Evolutionary conservation across 345 rosid genomes (phyloP), one percentile per base, ranked within the genome.

Genomic region (Carallia brachiata): DNA sequence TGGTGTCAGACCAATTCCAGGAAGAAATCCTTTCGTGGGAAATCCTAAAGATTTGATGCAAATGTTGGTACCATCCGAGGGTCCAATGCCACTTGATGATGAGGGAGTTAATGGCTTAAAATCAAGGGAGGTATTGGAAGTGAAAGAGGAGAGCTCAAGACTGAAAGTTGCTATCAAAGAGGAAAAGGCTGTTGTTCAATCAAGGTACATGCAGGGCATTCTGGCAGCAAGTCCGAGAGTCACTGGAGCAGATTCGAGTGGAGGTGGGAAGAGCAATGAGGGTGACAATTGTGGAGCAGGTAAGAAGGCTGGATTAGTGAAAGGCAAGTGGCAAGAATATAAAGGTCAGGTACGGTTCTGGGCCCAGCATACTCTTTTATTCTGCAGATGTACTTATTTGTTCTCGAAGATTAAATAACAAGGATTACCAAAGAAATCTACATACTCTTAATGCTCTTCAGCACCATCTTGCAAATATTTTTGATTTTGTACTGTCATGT

Each of bases 41-140:
- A 83, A 84, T 48, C 98, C 97, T 0, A 94, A 88, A 80, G 96
- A 94, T 55, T 83, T 94, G 88, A 91, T 94, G 98, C 88, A 94
- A 52, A 94, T 91, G 87, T 50, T 85, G 62, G 90, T 79, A 65
- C 92, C 98, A 7, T 80, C 79, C 17, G 89, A 84, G 68, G 78
- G 79, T 71, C 80, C 87, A 18, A 37, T 61, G 9, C 31, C 69
- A 8, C 60, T 19, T 48, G 84, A 86, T 36, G 58, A 62, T 30
- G 82, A 75, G 36, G 82, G 68, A 27, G 61, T 47, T 19, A 71
- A 65, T 65, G 76, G 64, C 60, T 77, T 78, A 27, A 82, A 78
- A 62, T 12, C 52, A 34, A 87, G 72, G 73, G 78, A 64, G 30
- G 59, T 64, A 1, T n/a, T 52, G 52, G 94, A 82, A 59, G 66